Conservation (phyloP, 2,329 filamentous ascomycete genomes). For the Clarireedia monteithiana region DNA sequence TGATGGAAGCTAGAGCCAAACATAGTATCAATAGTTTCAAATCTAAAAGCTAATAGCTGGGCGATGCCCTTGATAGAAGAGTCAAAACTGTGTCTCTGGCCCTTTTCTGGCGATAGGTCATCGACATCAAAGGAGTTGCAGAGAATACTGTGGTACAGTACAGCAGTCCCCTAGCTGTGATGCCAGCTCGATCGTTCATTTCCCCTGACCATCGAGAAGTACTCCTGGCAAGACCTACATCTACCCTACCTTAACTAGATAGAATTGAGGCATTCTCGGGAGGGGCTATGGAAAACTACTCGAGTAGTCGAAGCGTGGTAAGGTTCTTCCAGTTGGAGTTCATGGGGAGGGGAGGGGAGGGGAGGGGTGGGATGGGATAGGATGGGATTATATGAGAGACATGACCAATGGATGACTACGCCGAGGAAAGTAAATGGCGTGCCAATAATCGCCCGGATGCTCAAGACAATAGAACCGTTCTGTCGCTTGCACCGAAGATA, state of each 20-base stretch:
- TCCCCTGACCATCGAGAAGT: too few species aligned
- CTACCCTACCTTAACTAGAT: too few species aligned
- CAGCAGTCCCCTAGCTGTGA: not conserved
- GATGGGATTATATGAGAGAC: not conserved
- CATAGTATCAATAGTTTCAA: too few species aligned
- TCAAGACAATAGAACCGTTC: not conserved
- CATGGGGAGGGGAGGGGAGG: not conserved
- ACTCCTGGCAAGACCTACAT: too few species aligned
- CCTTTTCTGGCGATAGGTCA: too few species aligned
- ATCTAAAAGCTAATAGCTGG: too few species aligned
- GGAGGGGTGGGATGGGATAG: not conserved
- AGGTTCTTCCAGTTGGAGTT: not conserved
- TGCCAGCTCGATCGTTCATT: too few species aligned
- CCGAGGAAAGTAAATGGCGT: conserved; percentile 6
- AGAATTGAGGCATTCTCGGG: too few species aligned
- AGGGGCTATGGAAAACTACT: too few species aligned
- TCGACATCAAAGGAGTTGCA: not conserved
- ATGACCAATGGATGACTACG: conserved; percentile 1
- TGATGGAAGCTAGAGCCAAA: too few species aligned
- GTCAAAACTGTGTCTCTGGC: too few species aligned
- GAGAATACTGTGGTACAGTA: not conserved
- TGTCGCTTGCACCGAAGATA: not conserved
- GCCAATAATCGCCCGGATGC: conserved; percentile 1
- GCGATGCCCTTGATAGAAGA: too few species aligned
- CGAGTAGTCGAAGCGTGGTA: not conserved